Evolutionary conservation across 371 early-diverging fungal species (phyloP).

Genomic region (Neoconidiobolus thromboides): DNA sequence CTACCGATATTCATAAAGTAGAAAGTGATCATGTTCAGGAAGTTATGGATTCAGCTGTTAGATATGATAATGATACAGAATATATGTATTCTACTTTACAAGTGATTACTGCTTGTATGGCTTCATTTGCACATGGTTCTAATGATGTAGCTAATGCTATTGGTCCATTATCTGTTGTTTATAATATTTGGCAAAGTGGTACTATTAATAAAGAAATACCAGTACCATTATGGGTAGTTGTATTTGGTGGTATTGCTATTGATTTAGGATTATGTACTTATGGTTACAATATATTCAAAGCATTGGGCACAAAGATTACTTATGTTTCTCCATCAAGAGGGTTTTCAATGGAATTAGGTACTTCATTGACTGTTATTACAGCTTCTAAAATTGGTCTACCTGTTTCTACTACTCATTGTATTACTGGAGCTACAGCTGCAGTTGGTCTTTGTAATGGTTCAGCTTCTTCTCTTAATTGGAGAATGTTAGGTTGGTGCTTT

Average conservation of each 20-base stretch:
- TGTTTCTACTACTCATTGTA: conserved; percentile 77
- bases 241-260: conserved; percentile 58
- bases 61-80: conserved; percentile 62
- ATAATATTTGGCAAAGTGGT: conserved; percentile 41
- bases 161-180: conserved; percentile 58
- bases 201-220: conserved; percentile 24
- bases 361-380: conserved; percentile 68
- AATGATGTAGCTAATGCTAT: conserved; percentile 82
- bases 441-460: conserved; percentile 65
- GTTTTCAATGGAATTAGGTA: conserved; percentile 63
- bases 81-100: conserved; percentile 68
- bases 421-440: conserved; percentile 64
- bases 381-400: conserved; percentile 65
- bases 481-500: conserved; percentile 41
- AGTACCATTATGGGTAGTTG: conserved; percentile 57
- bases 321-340: conserved; percentile 72
- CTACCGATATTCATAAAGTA: conserved; percentile 34
- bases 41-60: conserved; percentile 37
- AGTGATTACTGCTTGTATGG: conserved; percentile 62
- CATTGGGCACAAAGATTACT: conserved; percentile 68
- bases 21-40: conserved; percentile 21
- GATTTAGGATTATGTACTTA: conserved; percentile 54
- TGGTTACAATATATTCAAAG: conserved; percentile 52
- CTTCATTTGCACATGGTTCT: conserved; percentile 79
- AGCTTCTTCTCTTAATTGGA: conserved; percentile 60